A percentile compares a stretch with the other conserved stretches of the same genome.
These are phyloP conservation scores for Fraxinus paxiana DNA, from an alignment of 305 asterid species.

Conservation along the genomic window DNA sequence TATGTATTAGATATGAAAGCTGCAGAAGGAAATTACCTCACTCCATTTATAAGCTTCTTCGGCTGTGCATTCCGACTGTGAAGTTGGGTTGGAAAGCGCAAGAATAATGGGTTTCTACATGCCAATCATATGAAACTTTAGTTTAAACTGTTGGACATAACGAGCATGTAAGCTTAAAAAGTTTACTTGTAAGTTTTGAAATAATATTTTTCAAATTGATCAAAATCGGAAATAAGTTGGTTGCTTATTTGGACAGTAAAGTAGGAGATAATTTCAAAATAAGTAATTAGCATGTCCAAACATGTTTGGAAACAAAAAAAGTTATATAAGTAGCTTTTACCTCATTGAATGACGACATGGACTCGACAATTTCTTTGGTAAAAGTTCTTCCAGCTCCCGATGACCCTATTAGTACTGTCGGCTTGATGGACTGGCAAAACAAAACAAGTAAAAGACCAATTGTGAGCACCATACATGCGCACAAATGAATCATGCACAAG, in stretches of 20 bases:
- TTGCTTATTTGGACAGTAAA: not conserved
- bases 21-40: constrained; percentile 31
- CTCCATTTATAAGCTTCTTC: constrained; percentile 59
- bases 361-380: constrained; percentile 45
- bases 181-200: not conserved
- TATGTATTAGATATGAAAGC: not conserved
- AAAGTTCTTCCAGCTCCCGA: constrained; percentile 56
- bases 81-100: constrained; percentile 59
- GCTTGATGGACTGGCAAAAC: constrained; percentile 42
- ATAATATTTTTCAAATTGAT: not conserved
- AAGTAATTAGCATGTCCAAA: not conserved
- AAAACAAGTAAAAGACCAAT: not conserved
- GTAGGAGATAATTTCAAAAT: not conserved
- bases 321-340: constrained; percentile 4
- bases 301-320: not conserved
- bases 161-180: not conserved
- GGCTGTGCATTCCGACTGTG: constrained; percentile 61
- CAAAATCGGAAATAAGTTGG: not conserved
- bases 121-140: not conserved
- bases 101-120: constrained; percentile 54
- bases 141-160: not conserved
- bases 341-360: constrained; percentile 50
- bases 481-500: not conserved
- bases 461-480: not conserved
- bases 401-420: constrained; percentile 53